Conservation (phyloP, 257 asterid species). For the Echites panduratus region DNA sequence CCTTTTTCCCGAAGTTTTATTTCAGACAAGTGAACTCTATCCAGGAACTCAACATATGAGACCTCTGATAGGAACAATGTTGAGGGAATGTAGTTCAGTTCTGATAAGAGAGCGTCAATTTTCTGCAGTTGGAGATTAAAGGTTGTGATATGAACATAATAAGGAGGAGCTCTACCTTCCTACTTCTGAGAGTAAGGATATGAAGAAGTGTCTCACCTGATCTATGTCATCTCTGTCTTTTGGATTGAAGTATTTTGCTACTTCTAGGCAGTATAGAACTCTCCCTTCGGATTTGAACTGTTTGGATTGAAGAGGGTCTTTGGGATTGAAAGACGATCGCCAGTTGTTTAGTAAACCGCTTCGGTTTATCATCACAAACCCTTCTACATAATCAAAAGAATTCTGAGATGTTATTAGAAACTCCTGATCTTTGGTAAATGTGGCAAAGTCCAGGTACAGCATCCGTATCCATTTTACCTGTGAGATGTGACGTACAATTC, state of each 20-base stretch:
- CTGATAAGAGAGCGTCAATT: conserved; percentile 45
- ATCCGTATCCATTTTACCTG: conserved; percentile 95
- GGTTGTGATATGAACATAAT: conserved; percentile 6
- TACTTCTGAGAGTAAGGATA: conserved; percentile 3
- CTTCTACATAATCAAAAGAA: conserved; percentile 77
- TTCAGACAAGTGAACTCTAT: conserved; percentile 76
- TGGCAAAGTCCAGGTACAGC: conserved; percentile 64
- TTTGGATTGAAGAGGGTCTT: conserved; percentile 60
- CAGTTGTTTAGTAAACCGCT: conserved; percentile 76
- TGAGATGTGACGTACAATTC: neutral
- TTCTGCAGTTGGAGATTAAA: conserved; percentile 44
- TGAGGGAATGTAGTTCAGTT: conserved; percentile 51
- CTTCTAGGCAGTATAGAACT: conserved; percentile 76
- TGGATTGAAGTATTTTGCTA: conserved; percentile 69
- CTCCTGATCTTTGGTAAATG: conserved; percentile 74
- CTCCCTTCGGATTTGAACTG: conserved; percentile 76
- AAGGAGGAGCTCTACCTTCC: neutral
- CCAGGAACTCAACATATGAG: conserved; percentile 61
- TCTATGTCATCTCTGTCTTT: conserved; percentile 32
- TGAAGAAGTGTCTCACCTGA: conserved; percentile 36
- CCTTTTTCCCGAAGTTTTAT: conserved; percentile 61
- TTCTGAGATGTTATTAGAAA: conserved; percentile 46
- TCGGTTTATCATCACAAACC: conserved; percentile 67
- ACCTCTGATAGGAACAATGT: conserved; percentile 72
- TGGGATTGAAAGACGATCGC: conserved; percentile 82